Evolutionary conservation across 2,329 filamentous ascomycete genomes (phyloP), one percentile per base, ranked within the genome.

Genomic region (Trichocomaceae sp.): DNA sequence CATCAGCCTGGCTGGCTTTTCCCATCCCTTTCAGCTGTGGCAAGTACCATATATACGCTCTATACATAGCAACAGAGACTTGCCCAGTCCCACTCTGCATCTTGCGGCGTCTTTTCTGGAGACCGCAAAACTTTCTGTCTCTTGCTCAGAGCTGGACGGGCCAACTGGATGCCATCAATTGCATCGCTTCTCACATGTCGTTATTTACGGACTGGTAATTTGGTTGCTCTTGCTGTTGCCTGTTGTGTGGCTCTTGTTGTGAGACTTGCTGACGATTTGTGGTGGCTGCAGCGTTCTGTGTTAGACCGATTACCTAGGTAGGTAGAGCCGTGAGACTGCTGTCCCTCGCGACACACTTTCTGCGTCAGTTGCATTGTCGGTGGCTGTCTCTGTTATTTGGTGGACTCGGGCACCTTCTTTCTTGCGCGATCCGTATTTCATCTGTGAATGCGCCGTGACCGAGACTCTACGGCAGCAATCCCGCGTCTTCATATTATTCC

Each of bases 281-380:
- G 39, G 44, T 53, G 44, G 51, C 17, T 42, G 17, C 39, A 29
- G 50, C 47, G 23, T 29, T 47, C 51, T 53, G 44, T 53, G 51
- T 47, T 52, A 52, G 50, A 47, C 42, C 22, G 42, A 52, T 23
- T 47, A 19, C 26, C 31, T 39, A 53, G 51, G 51, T 53, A 53
- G 13, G 50, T 42, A 46, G 45, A 41, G 47, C 31, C n/a, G n/a
- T 33, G 10, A 46, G 26, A 15, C 33, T 26, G 6, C 23, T 39
- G 12, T 31, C 35, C 31, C 13, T 8, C 17, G 6, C 17, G 13
- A 37, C 50, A 17, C 39, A 12, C 39, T 20, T 20, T 45, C n/a
- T 29, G 45, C 20, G 35, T 15, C 31, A 13, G 10, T 35, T 35
- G 15, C 12, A 35, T 35, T 35, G 6, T 7, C 31, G 31, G 15